phyloP scores from a whole-genome alignment of 768 basidiomycete genomes.

The Mycena crocata region DNA sequence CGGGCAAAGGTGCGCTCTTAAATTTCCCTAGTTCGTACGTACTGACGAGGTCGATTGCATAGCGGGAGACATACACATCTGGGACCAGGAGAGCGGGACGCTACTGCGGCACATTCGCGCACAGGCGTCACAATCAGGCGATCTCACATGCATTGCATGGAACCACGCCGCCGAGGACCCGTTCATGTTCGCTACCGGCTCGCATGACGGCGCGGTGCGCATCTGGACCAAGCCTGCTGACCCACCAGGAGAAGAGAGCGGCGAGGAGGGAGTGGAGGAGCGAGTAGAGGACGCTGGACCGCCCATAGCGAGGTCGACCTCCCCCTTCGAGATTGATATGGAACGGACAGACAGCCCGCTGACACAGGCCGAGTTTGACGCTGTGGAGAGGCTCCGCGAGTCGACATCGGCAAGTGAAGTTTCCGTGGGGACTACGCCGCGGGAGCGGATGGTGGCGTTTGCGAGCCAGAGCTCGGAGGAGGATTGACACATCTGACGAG shows the following conservation, averaged over 20 bases:
- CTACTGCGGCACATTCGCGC: constrained; percentile 77
- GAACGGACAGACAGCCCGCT: constrained; percentile 33
- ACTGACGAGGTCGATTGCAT: constrained; percentile 13
- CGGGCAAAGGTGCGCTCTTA: constrained; percentile 69
- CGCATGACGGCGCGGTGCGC: constrained; percentile 79
- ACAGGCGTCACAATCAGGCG: constrained; percentile 67
- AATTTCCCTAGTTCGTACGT: not conserved
- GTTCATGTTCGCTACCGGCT: constrained; percentile 83
- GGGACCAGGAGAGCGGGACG: constrained; percentile 85
- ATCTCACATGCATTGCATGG: constrained; percentile 86
- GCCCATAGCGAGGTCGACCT: constrained; percentile 20
- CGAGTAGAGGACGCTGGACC: not conserved
- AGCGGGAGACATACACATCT: constrained; percentile 89
- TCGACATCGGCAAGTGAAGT: constrained; percentile 20
- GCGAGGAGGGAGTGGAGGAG: constrained; percentile 27
- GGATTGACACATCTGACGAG: not conserved
- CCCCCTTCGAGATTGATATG: constrained; percentile 32
- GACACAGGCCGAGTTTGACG: constrained; percentile 33
- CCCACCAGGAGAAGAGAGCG: not conserved
- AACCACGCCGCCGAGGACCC: constrained; percentile 73
- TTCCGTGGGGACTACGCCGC: constrained; percentile 15
- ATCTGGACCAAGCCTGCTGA: constrained; percentile 69
- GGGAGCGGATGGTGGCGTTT: constrained; percentile 30
- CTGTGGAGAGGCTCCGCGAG: constrained; percentile 19
- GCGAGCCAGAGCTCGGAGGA: constrained; percentile 6